Evolutionary conservation across 2,329 filamentous ascomycete species (phyloP), one percentile per base, ranked within the genome.

Genomic region (Tolypocladium guangdongense): DNA sequence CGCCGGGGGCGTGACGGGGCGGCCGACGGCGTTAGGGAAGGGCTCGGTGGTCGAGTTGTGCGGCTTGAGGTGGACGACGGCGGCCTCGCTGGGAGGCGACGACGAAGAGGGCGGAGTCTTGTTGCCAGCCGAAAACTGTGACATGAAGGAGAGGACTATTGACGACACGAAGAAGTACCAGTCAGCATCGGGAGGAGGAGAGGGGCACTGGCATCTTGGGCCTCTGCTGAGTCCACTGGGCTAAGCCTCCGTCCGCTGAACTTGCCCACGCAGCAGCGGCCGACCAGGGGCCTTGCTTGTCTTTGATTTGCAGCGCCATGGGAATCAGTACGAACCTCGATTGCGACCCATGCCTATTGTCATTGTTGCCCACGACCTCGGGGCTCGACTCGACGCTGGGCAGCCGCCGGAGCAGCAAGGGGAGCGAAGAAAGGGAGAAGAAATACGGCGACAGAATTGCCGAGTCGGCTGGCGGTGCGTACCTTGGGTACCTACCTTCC

Each of bases 91-190:
- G 51, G 72, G 68, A 55, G 75, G 73, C 47, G 75, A 75, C 38
- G 72, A 70, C 54, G 73, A 67, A 53, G 73, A 71, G 27, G 74
- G 71, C 39, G 74, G 70, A 59, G 70, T 69, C 57, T 73, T 74
- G 62, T 73, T 69, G 55, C 71, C 69, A 59, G 73, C 74, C 60
- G 86, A 86, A 75, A 88, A 84, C 72, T 85, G 83, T 69, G 87
- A 90, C 80, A 95, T 92, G 72, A 95, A 95, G 63, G 89, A 95
- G 62, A 90, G 78, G 54, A 95, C 90, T 95, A 68, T 59, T 53
- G 33, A 36, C 22, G 33, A 49, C 33, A 49, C 11, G 12, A 47
- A 27, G 33, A 39, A 52, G 30, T 50, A 53, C 33, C 14, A 39
- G 53, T 51, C 41, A 39, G 39, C 24, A 33, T 20, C 33, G 4